Percentiles rank a stretch among this genome's conserved stretches.
These are phyloP conservation scores for Leccinum longicurvipes DNA, from an alignment of 768 basidiomycete species.

Conservation along the genomic window DNA sequence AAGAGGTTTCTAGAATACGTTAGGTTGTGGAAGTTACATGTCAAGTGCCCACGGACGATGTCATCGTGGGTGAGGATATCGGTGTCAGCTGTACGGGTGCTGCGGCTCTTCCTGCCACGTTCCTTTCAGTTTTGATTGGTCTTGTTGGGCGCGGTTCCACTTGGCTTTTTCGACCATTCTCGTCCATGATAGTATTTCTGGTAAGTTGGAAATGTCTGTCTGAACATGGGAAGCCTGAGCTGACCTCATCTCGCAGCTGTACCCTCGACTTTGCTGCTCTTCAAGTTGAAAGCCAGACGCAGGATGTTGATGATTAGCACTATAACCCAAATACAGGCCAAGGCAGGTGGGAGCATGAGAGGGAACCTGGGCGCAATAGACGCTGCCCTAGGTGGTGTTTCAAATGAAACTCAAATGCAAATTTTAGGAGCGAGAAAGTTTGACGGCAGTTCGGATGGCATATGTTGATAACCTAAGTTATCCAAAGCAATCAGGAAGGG, in stretches of 20 bases:
- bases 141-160: constrained; percentile 18
- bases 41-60: constrained; percentile 13
- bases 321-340: too few relatives aligned
- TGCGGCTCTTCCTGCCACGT: constrained; percentile 17
- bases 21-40: constrained; percentile 20
- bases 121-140: constrained; percentile 28
- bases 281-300: too few relatives aligned
- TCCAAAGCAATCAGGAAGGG: too few relatives aligned
- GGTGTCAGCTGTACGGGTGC: constrained; percentile 17
- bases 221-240: background rate
- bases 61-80: constrained; percentile 13
- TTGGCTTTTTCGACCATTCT: constrained; percentile 21
- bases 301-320: too few relatives aligned
- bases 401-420: too few relatives aligned
- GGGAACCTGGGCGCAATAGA: too few relatives aligned
- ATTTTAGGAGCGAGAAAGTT: too few relatives aligned
- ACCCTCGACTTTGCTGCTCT: constrained; percentile 23
- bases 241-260: constrained; percentile 11
- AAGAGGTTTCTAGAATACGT: background rate
- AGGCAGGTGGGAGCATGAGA: too few relatives aligned
- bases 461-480: too few relatives aligned
- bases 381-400: too few relatives aligned
- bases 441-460: too few relatives aligned
- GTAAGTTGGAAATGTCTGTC: background rate
- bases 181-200: constrained; percentile 24